Evolutionary conservation across 345 rosid species (phyloP).

Genomic region (Rhodamnia argentea): DNA sequence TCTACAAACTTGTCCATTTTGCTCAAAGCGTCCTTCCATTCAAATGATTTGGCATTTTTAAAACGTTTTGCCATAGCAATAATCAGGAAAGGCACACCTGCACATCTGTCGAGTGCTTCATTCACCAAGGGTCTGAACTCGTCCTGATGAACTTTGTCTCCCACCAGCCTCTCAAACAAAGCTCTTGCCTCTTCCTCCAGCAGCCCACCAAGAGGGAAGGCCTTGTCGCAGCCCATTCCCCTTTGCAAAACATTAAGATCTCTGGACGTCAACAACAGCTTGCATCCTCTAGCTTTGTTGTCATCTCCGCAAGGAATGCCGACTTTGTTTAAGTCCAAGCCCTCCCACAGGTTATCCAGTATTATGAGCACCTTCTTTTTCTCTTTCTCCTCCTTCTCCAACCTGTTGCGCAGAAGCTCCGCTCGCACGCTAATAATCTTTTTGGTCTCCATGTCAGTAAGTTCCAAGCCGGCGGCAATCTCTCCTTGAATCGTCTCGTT

Average conservation of each 20-base stretch:
- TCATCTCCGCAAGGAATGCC: not conserved
- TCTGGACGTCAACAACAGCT: not conserved
- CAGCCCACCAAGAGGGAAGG: rapidly evolving
- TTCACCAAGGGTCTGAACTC: not conserved
- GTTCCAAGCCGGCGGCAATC: no score
- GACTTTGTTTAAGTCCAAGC: not conserved
- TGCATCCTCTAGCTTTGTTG: not conserved
- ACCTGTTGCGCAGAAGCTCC: no score
- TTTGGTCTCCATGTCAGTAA: no score
- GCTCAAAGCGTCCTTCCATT: rapidly evolving
- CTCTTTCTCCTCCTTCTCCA: rapidly evolving
- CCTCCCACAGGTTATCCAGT: not conserved
- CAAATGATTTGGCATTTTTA: rapidly evolving
- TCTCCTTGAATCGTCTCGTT: not conserved
- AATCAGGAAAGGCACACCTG: not conserved
- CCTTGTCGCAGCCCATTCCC: not conserved
- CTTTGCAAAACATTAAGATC: rapidly evolving
- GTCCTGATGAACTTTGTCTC: not conserved
- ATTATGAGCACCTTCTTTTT: not conserved
- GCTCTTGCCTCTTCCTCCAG: not conserved
- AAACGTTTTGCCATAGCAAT: rapidly evolving
- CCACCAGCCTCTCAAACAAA: not conserved
- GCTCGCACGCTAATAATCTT: no score
- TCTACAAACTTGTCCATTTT: rapidly evolving
- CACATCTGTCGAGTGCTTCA: rapidly evolving